Evolutionary conservation across 2,329 filamentous ascomycete species (phyloP).

Genomic region (Phialophora verrucosa): DNA sequence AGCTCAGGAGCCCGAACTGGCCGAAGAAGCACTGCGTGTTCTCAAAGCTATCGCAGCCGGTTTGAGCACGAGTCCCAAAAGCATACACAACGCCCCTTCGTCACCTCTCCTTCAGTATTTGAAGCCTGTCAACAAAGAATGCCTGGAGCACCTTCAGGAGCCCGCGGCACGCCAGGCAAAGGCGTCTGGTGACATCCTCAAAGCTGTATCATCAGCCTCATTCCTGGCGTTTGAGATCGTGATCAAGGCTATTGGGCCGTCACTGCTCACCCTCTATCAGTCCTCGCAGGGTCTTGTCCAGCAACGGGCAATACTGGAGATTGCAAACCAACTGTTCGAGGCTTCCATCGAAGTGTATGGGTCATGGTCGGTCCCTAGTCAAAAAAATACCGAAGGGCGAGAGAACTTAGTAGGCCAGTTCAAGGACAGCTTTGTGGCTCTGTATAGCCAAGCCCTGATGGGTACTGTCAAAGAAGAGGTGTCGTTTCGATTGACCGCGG

Average conservation of each 20-base stretch:
- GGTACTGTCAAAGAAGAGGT: slow-evolving; percentile 58
- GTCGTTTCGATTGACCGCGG: slow-evolving; percentile 56
- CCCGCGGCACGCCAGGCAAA: slow-evolving; percentile 72
- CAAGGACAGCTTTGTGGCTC: slow-evolving; percentile 58
- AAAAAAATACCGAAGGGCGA: slow-evolving; percentile 41
- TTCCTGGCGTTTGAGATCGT: slow-evolving; percentile 61
- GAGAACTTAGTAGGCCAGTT: slow-evolving; percentile 55
- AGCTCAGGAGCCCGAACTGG: slow-evolving; percentile 69
- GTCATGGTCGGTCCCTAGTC: slow-evolving; percentile 57
- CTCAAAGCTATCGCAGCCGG: slow-evolving; percentile 62
- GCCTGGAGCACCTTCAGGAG: slow-evolving; percentile 70
- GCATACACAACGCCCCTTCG: slow-evolving; percentile 42
- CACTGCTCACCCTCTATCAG: slow-evolving; percentile 65
- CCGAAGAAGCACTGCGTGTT: slow-evolving; percentile 62
- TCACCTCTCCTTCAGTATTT: slow-evolving; percentile 60
- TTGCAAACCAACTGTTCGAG: slow-evolving; percentile 62
- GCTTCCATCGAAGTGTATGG: slow-evolving; percentile 64
- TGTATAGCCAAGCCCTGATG: slow-evolving; percentile 63
- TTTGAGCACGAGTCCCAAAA: slow-evolving; percentile 54
- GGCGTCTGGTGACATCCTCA: slow-evolving; percentile 66
- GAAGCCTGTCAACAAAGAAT: slow-evolving; percentile 68
- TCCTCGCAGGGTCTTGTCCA: slow-evolving; percentile 67
- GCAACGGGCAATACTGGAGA: slow-evolving; percentile 66
- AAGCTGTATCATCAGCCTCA: slow-evolving; percentile 62
- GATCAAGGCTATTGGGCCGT: slow-evolving; percentile 62